phyloP scores from a whole-genome alignment of 1,284 basidiomycete species.

The Cutaneotrichosporon sp. region DNA sequence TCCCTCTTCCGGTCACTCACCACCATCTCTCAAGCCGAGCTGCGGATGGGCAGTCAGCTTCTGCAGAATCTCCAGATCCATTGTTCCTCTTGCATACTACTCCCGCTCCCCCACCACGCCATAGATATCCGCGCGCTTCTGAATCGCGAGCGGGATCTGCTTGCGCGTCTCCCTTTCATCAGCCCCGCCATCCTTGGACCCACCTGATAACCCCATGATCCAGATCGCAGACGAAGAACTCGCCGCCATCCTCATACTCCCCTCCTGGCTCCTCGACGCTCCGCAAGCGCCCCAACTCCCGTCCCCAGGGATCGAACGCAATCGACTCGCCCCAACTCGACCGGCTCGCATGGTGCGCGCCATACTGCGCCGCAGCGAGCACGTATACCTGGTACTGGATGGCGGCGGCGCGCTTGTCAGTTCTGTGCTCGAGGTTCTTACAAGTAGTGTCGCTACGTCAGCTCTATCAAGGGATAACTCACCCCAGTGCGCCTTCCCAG shows the following conservation, averaged over 20 bases:
- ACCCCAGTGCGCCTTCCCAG: constrained; percentile 52
- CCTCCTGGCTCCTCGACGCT: constrained; percentile 34
- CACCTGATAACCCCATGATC: constrained; percentile 31
- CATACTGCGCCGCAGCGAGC: constrained; percentile 47
- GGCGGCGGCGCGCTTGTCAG: constrained; percentile 36
- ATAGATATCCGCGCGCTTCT: constrained; percentile 43
- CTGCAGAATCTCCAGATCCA: too few relatives aligned
- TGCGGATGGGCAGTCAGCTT: too few relatives aligned
- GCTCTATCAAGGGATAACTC: constrained; percentile 9
- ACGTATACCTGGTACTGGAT: constrained; percentile 50
- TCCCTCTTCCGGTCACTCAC: too few relatives aligned
- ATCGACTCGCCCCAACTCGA: constrained; percentile 46
- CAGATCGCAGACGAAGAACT: constrained; percentile 43
- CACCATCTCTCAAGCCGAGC: too few relatives aligned
- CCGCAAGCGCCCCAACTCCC: constrained; percentile 36
- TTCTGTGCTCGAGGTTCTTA: constrained; percentile 8
- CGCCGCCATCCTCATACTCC: constrained; percentile 31
- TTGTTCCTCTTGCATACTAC: too few relatives aligned
- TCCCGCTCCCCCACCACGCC: constrained; percentile 30
- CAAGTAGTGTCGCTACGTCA: constrained; percentile 32
- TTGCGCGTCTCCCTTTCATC: constrained; percentile 32
- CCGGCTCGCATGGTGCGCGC: constrained; percentile 36
- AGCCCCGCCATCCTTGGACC: constrained; percentile 17
- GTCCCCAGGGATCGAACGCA: constrained; percentile 47
- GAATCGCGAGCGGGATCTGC: constrained; percentile 46